A percentile compares a stretch with the other conserved stretches of the same genome.
Conservation (phyloP, 106 monocot genomes). For the Acorus calamus region DNA sequence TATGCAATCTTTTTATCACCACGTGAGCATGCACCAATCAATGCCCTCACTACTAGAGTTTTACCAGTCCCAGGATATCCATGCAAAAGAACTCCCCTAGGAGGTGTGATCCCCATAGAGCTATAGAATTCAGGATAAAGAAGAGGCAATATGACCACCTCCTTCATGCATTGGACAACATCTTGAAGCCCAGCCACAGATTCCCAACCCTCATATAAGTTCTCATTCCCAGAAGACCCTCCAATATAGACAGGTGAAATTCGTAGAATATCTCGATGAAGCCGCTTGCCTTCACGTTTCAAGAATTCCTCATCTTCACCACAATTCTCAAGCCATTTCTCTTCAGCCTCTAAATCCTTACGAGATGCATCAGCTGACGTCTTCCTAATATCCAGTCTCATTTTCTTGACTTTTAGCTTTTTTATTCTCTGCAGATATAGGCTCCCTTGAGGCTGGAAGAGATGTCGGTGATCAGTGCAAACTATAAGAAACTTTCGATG, state of each 20-base stretch:
- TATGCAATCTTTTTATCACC: slow-evolving; percentile 77
- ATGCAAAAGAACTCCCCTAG: slow-evolving; percentile 90
- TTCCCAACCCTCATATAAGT: slow-evolving; percentile 66
- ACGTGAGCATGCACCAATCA: slow-evolving; percentile 85
- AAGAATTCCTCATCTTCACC: slow-evolving; percentile 98
- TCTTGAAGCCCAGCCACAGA: slow-evolving; percentile 85
- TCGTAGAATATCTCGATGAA: slow-evolving; percentile 82
- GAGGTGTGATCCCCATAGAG: slow-evolving; percentile 66
- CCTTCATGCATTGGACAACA: slow-evolving; percentile 92
- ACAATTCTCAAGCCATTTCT: slow-evolving; percentile 89
- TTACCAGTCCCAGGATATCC: slow-evolving; percentile 96
- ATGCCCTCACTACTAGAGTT: slow-evolving; percentile 73
- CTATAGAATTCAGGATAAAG: slow-evolving; percentile 81
- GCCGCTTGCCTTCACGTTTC: slow-evolving; percentile 84
- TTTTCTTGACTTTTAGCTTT: slow-evolving; percentile 67
- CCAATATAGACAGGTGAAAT: slow-evolving; percentile 87
- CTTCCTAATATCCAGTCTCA: slow-evolving; percentile 65
- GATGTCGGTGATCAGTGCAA: slow-evolving; percentile 70
- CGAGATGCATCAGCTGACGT: slow-evolving; percentile 64
- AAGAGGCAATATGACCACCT: slow-evolving; percentile 85
- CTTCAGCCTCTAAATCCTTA: slow-evolving; percentile 85
- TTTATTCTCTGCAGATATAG: slow-evolving; percentile 31
- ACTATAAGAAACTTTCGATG: slow-evolving; percentile 96
- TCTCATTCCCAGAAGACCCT: slow-evolving; percentile 45
- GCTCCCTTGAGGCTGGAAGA: slow-evolving; percentile 81